These are phyloP conservation scores for Xylariales sp. DNA, from an alignment of 2,329 filamentous ascomycete species.

Conservation along the genomic window DNA sequence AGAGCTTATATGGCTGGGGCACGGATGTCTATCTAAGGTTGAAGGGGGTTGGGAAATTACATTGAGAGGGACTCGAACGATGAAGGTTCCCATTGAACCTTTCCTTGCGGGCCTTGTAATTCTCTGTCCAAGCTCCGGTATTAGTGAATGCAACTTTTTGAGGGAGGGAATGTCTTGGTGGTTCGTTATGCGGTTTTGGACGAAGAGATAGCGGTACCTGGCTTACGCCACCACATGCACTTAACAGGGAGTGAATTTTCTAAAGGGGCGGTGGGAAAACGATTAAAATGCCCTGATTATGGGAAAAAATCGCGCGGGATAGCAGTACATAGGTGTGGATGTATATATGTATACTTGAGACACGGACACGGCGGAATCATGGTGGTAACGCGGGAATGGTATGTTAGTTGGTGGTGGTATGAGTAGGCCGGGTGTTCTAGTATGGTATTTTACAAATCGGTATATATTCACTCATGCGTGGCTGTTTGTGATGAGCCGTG, in stretches of 20 bases:
- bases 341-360: neutral
- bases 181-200: neutral
- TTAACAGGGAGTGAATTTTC: neutral
- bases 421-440: too few relatives aligned
- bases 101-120: neutral
- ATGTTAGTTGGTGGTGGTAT: too few relatives aligned
- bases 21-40: conserved; percentile 75
- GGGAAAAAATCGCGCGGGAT: neutral
- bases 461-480: too few relatives aligned
- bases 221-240: neutral
- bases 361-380: neutral
- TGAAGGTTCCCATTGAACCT: neutral
- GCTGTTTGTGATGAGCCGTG: too few relatives aligned
- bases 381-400: neutral
- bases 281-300: neutral
- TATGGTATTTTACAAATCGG: neutral
- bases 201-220: neutral
- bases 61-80: neutral
- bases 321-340: neutral
- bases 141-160: neutral
- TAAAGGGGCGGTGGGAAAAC: neutral
- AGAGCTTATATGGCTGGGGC: conserved; percentile 95
- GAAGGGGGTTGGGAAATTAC: conserved; percentile 70
- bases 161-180: neutral
- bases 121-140: neutral